Evolutionary conservation across 1,139 yeast genomes (phyloP).

Genomic region (Diutina ranongensis): DNA sequence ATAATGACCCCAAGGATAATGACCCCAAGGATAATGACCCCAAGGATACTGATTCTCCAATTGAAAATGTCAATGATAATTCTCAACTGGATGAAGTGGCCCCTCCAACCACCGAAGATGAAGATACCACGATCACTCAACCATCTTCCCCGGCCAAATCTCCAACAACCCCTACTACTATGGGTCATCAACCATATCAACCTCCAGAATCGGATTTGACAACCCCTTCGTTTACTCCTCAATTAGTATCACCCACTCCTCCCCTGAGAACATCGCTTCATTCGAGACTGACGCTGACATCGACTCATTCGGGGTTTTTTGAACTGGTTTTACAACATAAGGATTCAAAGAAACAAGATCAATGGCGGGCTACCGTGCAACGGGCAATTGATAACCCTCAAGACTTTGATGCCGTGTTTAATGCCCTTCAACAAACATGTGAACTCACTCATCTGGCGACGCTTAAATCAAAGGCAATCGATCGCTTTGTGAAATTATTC

Average conservation of each 20-base stretch:
- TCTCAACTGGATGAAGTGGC: conserved; percentile 7
- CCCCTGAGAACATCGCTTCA: neutral
- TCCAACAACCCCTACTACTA: neutral
- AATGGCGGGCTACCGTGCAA: neutral
- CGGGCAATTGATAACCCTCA: neutral
- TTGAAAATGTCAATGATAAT: conserved; percentile 6
- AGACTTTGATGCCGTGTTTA: neutral
- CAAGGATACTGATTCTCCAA: neutral
- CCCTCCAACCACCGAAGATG: neutral
- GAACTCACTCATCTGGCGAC: neutral
- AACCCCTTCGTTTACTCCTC: neutral
- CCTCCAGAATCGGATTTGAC: neutral
- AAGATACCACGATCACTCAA: neutral
- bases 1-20: neutral
- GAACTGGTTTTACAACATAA: neutral
- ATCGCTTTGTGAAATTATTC: neutral
- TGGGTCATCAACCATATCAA: neutral
- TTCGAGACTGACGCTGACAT: neutral
- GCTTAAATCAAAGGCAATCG: neutral
- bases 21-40: neutral
- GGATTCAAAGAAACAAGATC: conserved; percentile 1
- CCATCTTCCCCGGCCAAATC: neutral
- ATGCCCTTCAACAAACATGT: neutral
- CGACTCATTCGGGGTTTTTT: neutral
- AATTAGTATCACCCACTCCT: neutral